Evolutionary conservation across 495 filamentous ascomycete genomes (phyloP).

Genomic region (Cairneyella variabilis): DNA sequence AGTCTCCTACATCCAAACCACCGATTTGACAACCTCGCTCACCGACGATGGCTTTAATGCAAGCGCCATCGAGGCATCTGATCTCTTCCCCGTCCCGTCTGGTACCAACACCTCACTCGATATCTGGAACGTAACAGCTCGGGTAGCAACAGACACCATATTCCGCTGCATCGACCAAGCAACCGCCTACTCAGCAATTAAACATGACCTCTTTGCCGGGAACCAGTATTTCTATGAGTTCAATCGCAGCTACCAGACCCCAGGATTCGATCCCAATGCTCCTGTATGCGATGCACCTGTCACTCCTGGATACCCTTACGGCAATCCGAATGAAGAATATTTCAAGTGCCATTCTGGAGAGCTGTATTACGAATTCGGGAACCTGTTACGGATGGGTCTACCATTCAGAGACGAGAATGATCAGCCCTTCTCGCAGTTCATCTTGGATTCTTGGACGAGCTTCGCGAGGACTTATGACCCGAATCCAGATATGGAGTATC

Average conservation of each 20-base stretch:
- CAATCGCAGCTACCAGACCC: constrained; percentile 44
- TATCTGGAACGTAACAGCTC: constrained; percentile 39
- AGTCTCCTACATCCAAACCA: constrained; percentile 30
- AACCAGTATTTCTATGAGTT: constrained; percentile 44
- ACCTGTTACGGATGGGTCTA: constrained; percentile 25
- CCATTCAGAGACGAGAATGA: constrained; percentile 19
- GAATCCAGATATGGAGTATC: constrained; percentile 13
- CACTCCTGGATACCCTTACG: constrained; percentile 31
- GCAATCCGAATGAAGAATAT: constrained; percentile 33
- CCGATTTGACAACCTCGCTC: constrained; percentile 26
- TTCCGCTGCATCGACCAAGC: constrained; percentile 46
- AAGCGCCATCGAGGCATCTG: constrained; percentile 34
- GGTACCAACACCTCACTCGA: constrained; percentile 40
- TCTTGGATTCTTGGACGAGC: constrained; percentile 17
- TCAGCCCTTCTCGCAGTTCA: constrained; percentile 15
- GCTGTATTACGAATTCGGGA: constrained; percentile 38
- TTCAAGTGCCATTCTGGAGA: constrained; percentile 47
- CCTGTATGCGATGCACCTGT: constrained; percentile 35
- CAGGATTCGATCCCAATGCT: constrained; percentile 38
- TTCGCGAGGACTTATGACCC: constrained; percentile 22
- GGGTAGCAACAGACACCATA: constrained; percentile 40
- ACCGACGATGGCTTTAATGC: constrained; percentile 31
- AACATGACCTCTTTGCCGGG: constrained; percentile 29
- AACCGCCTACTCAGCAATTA: constrained; percentile 34
- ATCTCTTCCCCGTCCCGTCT: constrained; percentile 37